A percentile compares a stretch with the other conserved stretches of the same genome.
phyloP scores from a whole-genome alignment of 1,139 yeast genomes.

The Kazachstania sp. region DNA sequence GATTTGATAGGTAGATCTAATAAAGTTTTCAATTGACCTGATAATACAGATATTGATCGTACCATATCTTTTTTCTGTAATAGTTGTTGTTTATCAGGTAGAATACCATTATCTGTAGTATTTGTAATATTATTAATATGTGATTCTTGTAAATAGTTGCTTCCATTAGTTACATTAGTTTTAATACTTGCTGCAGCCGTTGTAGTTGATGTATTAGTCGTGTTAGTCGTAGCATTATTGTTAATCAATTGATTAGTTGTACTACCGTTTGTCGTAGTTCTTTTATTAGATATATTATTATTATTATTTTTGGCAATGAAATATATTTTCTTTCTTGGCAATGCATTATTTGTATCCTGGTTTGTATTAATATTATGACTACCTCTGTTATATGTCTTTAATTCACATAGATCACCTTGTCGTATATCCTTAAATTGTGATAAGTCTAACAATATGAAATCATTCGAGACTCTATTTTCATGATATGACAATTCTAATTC shows the following conservation, averaged over 20 bases:
- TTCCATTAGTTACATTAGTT: not conserved
- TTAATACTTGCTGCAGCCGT: conserved; percentile 1
- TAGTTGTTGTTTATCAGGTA: not conserved
- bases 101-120: not conserved
- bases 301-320: conserved; percentile 39
- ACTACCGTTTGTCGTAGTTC: not conserved
- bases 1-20: conserved; percentile 64
- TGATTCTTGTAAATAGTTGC: not conserved
- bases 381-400: conserved; percentile 34
- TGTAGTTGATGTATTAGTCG: not conserved
- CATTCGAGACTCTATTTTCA: conserved; percentile 50
- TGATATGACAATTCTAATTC: conserved; percentile 62
- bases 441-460: conserved; percentile 57
- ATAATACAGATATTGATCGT: conserved; percentile 43
- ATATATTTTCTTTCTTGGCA: conserved; percentile 32
- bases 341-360: conserved; percentile 5
- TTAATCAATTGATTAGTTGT: not conserved
- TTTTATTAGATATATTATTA: conserved; percentile 12
- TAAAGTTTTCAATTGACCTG: conserved; percentile 53
- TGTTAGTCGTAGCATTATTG: not conserved
- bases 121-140: not conserved
- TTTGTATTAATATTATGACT: not conserved
- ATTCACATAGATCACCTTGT: conserved; percentile 67
- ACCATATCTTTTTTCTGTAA: conserved; percentile 18
- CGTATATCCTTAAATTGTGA: conserved; percentile 48